Evolutionary conservation across 192 early-diverging fungal genomes (phyloP).

Genomic region (Geranomyces michiganensis): DNA sequence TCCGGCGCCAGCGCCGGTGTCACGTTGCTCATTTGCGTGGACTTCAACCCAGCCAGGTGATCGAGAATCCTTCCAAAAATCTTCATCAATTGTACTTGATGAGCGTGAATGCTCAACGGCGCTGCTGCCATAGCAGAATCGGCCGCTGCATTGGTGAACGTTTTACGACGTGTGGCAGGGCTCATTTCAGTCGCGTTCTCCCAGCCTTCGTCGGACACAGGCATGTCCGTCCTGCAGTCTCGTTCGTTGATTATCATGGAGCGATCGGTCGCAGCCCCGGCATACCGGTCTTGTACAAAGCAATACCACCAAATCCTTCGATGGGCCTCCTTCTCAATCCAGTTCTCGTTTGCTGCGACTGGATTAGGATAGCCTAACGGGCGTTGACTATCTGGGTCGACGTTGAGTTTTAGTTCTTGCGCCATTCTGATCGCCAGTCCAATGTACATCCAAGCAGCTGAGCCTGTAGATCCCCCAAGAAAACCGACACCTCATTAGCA

Average conservation of each 20-base stretch:
- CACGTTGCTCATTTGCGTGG: background rate
- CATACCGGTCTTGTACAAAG: constrained; percentile 45
- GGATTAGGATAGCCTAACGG: too few relatives aligned
- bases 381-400: constrained; percentile 27
- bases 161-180: background rate
- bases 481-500: too few relatives aligned
- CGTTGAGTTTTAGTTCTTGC: constrained; percentile 43
- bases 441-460: constrained; percentile 51
- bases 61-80: constrained; percentile 50
- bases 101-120: constrained; percentile 22
- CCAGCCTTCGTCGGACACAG: constrained; percentile 25
- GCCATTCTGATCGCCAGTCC: constrained; percentile 54
- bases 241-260: constrained; percentile 43
- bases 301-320: constrained; percentile 52
- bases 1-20: too few relatives aligned
- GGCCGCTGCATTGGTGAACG: constrained; percentile 9
- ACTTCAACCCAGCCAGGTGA: constrained; percentile 34
- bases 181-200: background rate
- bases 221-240: constrained; percentile 49
- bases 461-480: constrained; percentile 16
- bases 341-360: constrained; percentile 28
- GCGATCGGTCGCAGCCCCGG: constrained; percentile 38
- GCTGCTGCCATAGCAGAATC: too few relatives aligned
- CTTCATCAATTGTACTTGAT: constrained; percentile 42
- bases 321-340: constrained; percentile 47